Evolutionary conservation across 352 stramenopile species (phyloP).

Genomic region (Saprolegnia parasitica): DNA sequence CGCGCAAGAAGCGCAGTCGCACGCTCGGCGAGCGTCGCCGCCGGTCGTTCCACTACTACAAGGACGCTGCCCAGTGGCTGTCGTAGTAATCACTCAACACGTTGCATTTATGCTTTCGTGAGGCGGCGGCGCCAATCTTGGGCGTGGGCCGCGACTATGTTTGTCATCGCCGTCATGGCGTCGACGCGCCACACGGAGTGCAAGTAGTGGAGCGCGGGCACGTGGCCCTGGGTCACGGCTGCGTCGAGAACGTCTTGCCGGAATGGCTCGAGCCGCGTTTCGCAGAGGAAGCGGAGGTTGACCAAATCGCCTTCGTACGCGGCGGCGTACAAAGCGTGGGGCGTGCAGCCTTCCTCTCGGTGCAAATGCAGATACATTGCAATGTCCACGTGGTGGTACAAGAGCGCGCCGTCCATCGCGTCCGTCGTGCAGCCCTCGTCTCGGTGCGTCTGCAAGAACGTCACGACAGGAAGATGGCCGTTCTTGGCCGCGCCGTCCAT

Average conservation of each 20-base stretch:
- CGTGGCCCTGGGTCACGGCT: background rate
- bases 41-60: slow-evolving; percentile 26
- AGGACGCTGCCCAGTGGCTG: slow-evolving; percentile 15
- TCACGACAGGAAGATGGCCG: slow-evolving; percentile 13
- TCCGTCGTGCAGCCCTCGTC: slow-evolving; percentile 27
- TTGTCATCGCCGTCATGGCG: background rate
- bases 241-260: slow-evolving; percentile 4
- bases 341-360: slow-evolving; percentile 39
- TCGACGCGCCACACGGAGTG: background rate
- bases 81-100: background rate
- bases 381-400: slow-evolving; percentile 40
- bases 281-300: slow-evolving; percentile 9
- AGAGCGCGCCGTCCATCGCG: slow-evolving; percentile 45
- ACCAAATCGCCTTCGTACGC: background rate
- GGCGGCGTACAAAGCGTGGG: slow-evolving; percentile 1
- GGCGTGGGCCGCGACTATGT: background rate
- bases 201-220: slow-evolving; percentile 7
- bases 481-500: slow-evolving; percentile 9
- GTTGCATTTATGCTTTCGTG: background rate
- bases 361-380: slow-evolving; percentile 46
- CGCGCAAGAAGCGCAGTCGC: slow-evolving; percentile 19
- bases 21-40: background rate
- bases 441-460: slow-evolving; percentile 20
- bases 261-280: background rate
- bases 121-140: too few relatives aligned